Percentiles rank a stretch among this genome's conserved stretches.
Evolutionary conservation across 2,329 filamentous ascomycete species (phyloP).

Genomic region (Cucurbitaria berberidis): DNA sequence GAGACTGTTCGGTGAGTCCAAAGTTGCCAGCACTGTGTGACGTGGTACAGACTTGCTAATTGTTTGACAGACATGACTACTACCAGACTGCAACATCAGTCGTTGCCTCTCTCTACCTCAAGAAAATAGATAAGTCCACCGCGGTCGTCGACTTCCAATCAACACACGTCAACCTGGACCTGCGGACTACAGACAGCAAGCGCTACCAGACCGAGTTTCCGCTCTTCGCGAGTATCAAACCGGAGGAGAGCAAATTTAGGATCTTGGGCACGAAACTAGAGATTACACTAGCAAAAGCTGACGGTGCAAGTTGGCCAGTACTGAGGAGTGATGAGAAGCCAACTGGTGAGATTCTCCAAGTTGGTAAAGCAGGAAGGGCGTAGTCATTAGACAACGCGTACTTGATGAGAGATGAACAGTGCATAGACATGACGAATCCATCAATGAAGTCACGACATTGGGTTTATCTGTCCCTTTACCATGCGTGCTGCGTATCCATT

Average conservation of each 20-base stretch:
- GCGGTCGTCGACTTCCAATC: constrained; percentile 74
- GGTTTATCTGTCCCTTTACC: not conserved
- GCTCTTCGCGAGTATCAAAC: constrained; percentile 78
- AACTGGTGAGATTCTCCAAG: constrained; percentile 83
- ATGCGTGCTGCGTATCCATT: not conserved
- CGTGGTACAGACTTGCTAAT: constrained; percentile 7
- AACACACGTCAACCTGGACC: constrained; percentile 72
- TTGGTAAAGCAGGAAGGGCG: constrained; percentile 72
- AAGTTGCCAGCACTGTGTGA: not conserved
- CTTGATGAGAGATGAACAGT: constrained; percentile 10
- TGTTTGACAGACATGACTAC: constrained; percentile 73
- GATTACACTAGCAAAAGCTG: constrained; percentile 73
- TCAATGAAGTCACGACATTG: constrained; percentile 5
- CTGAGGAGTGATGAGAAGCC: constrained; percentile 76
- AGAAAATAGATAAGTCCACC: constrained; percentile 88
- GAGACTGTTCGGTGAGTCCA: constrained; percentile 71
- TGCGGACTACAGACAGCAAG: constrained; percentile 87
- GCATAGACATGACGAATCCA: constrained; percentile 7
- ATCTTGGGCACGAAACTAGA: constrained; percentile 91
- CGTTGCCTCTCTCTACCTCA: constrained; percentile 91
- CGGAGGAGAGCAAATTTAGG: constrained; percentile 76
- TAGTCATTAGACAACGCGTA: constrained; percentile 8
- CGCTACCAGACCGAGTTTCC: constrained; percentile 76
- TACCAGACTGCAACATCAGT: constrained; percentile 89
- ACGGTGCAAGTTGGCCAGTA: constrained; percentile 83